phyloP scores from a whole-genome alignment of 2,329 filamentous ascomycete genomes.

The Parascedosporium putredinis region DNA sequence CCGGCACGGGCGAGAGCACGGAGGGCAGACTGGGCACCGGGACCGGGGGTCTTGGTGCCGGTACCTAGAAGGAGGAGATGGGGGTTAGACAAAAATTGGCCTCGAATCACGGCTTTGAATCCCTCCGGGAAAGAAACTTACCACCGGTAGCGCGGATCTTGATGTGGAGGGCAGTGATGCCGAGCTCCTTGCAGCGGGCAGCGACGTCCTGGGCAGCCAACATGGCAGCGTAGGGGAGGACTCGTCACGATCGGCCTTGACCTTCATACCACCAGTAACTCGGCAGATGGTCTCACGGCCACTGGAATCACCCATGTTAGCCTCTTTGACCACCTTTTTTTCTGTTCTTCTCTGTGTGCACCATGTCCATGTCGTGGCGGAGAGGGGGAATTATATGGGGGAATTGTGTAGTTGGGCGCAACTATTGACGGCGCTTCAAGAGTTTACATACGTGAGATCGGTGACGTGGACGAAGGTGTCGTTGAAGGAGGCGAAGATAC shows the following conservation, averaged over 20 bases:
- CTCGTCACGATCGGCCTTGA: constrained; percentile 99
- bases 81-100: neutral
- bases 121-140: constrained; percentile 31
- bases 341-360: constrained; percentile 16
- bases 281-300: constrained; percentile 99
- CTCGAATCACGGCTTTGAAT: neutral
- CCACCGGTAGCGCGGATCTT: constrained; percentile 99
- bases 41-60: constrained; percentile 99
- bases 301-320: constrained; percentile 67
- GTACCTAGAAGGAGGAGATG: too few species aligned
- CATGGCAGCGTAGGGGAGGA: constrained; percentile 99
- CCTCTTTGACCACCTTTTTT: constrained; percentile 29
- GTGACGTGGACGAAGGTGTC: constrained; percentile 97
- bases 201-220: constrained; percentile 99
- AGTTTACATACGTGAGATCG: constrained; percentile 73
- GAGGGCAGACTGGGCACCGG: constrained; percentile 97
- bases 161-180: constrained; percentile 92
- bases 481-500: constrained; percentile 95
- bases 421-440: neutral
- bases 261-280: constrained; percentile 99
- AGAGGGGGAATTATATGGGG: neutral
- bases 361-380: neutral
- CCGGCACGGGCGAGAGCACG: constrained; percentile 96
- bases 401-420: neutral
- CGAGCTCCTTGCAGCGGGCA: constrained; percentile 64